Evolutionary conservation across 2,329 filamentous ascomycete genomes (phyloP).

Genomic region (Paraphoma sp.): DNA sequence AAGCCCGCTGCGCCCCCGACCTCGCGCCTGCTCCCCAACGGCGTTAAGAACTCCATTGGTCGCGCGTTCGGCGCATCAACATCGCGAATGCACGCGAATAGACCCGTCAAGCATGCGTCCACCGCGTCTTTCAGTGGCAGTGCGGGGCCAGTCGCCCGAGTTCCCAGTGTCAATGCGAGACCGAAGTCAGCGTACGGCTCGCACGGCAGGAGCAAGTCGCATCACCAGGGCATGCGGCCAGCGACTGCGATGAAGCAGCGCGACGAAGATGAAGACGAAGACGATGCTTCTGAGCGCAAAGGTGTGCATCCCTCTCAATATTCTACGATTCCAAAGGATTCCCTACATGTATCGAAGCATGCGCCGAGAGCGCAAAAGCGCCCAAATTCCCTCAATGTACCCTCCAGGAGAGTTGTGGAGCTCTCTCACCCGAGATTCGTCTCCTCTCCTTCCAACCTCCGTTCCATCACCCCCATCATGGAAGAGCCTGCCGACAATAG

Average conservation of each 20-base stretch:
- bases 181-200: constrained; percentile 58
- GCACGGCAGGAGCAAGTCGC: constrained; percentile 57
- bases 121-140: constrained; percentile 59
- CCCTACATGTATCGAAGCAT: constrained; percentile 40
- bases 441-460: constrained; percentile 33
- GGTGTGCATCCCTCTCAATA: constrained; percentile 53
- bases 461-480: constrained; percentile 29
- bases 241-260: constrained; percentile 50
- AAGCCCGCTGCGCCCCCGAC: constrained; percentile 51
- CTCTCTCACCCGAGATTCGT: constrained; percentile 24
- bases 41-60: constrained; percentile 56
- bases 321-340: constrained; percentile 41
- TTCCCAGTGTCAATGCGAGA: constrained; percentile 46
- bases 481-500: constrained; percentile 40
- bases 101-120: constrained; percentile 53
- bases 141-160: constrained; percentile 60
- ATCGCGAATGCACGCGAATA: constrained; percentile 51
- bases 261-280: constrained; percentile 49
- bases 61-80: constrained; percentile 45
- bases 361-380: constrained; percentile 24
- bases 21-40: constrained; percentile 48
- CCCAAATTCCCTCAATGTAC: constrained; percentile 22
- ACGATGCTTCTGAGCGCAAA: constrained; percentile 52
- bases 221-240: constrained; percentile 49
- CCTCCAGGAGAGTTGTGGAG: constrained; percentile 19